Evolutionary conservation across 2,329 filamentous ascomycete genomes (phyloP).

Genomic region (Periconia sp.): DNA sequence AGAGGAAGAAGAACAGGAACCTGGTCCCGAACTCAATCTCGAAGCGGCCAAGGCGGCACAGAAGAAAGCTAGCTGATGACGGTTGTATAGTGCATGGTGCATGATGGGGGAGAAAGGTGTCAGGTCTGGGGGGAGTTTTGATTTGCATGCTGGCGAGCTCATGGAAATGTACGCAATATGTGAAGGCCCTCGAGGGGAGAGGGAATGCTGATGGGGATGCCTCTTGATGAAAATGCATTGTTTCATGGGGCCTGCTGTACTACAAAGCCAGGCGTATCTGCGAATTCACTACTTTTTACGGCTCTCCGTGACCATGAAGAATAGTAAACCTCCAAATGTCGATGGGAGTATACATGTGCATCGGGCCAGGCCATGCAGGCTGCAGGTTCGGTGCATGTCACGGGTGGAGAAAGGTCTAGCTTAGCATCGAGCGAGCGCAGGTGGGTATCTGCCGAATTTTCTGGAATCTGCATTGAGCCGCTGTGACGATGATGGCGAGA

Average conservation of each 20-base stretch:
- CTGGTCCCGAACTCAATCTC: slow-evolving; percentile 50
- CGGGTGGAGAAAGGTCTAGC: no score
- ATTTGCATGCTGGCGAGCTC: neutral
- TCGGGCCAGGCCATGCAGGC: no score
- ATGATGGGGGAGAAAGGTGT: neutral
- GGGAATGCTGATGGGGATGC: neutral
- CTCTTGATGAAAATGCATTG: neutral
- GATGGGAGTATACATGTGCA: no score
- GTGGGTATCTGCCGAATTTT: no score
- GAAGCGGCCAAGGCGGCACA: slow-evolving; percentile 49
- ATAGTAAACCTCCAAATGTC: no score
- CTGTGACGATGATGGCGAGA: no score
- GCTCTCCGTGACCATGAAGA: no score
- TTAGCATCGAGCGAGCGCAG: no score
- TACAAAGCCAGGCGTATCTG: neutral
- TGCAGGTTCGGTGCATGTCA: no score
- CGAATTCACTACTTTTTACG: neutral
- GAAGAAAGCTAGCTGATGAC: slow-evolving; percentile 29
- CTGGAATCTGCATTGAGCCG: no score
- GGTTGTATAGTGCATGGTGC: neutral
- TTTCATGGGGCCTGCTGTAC: neutral
- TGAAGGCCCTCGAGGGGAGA: no score
- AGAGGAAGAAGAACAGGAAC: slow-evolving; percentile 45
- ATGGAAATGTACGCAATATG: neutral
- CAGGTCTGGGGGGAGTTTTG: neutral